Base-by-base conservation (phyloP, 345 rosid species). In the Arabidopsis suecica region DNA sequence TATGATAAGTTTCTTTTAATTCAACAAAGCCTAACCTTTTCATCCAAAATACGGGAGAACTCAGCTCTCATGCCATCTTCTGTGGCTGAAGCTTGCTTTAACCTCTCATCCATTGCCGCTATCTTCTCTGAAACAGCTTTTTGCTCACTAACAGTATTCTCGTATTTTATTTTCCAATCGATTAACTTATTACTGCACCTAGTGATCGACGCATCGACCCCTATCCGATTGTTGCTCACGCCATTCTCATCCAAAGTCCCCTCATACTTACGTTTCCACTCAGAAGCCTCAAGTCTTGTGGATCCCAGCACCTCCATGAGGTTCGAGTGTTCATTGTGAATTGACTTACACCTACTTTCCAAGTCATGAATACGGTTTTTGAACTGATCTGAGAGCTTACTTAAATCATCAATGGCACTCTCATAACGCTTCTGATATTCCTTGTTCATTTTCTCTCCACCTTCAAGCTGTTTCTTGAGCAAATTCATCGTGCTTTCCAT, bases 391-490 rank as follows among this genome's bases (percentile, higher is more conserved):
- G 84, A 79, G 16, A 86, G 80, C 81, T 81, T 84, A 65, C 42
- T 77, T 59, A 82, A 73, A 60, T 86, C 87, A 72, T 60, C 55
- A 65, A 84, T 84, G 40, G 89, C 83, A 9, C 77, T 66, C 65
- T 80, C 82, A 36, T 74, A 74, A 32, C 49, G 77, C 69, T 72
- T 82, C 63, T 76, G 84, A 74, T 81, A 82, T 58, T 84, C 82
- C 57, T 64, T 45, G 67, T 78, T 81, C 44, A 53, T 49, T 71
- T 82, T 82, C 61, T 84, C 83, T 68, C 86, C 81, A 22, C 82
- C 78, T 76, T 84, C 81, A 68, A 86, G 78, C 61, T 84, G 87
- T 73, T 80, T 84, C 48, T 71, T 70, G 71, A 82, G 82, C 62
- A 81, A 38, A 63, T 79, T 78, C 60, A 79, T 55, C 61, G 70